phyloP scores from a whole-genome alignment of 176 grass and related monocot species.

The Bromus sterilis region DNA sequence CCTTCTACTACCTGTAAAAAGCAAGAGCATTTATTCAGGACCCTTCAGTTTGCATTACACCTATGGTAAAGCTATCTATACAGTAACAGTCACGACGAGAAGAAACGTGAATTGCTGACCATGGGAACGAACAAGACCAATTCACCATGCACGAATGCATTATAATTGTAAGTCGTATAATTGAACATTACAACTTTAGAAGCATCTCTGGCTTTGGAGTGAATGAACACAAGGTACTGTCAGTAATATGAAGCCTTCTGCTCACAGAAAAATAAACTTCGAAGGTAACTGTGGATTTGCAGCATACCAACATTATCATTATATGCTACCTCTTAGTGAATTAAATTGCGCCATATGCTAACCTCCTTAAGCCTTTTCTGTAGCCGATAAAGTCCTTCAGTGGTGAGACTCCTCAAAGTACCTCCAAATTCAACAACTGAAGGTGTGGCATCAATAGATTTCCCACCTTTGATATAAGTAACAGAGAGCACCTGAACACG shows the following conservation, averaged over 20 bases:
- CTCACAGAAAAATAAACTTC: not conserved
- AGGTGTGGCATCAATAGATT: conserved; percentile 44
- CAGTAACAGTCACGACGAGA: not conserved
- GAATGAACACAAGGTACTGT: not conserved
- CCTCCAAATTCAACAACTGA: conserved; percentile 72
- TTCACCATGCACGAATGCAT: not conserved
- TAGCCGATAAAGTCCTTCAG: conserved; percentile 56
- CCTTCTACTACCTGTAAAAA: conserved; percentile 72
- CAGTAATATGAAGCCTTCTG: not conserved
- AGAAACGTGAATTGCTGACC: not conserved
- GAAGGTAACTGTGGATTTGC: not conserved
- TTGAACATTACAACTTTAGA: not conserved
- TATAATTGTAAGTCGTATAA: not conserved
- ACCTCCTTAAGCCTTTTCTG: conserved; percentile 77
- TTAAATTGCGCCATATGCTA: not conserved
- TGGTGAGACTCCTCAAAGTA: conserved; percentile 87
- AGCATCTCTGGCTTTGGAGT: not conserved
- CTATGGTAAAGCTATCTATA: not conserved
- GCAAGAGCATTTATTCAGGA: not conserved
- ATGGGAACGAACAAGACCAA: not conserved
- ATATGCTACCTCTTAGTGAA: not conserved
- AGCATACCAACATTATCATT: not conserved
- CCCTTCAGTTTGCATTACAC: not conserved
- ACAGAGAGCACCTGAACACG: conserved; percentile 59
- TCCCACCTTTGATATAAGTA: conserved; percentile 76